Evolutionary conservation across 1,139 yeast genomes (phyloP), one percentile per base, ranked within the genome.

Genomic region (Protomyces pachydermus): DNA sequence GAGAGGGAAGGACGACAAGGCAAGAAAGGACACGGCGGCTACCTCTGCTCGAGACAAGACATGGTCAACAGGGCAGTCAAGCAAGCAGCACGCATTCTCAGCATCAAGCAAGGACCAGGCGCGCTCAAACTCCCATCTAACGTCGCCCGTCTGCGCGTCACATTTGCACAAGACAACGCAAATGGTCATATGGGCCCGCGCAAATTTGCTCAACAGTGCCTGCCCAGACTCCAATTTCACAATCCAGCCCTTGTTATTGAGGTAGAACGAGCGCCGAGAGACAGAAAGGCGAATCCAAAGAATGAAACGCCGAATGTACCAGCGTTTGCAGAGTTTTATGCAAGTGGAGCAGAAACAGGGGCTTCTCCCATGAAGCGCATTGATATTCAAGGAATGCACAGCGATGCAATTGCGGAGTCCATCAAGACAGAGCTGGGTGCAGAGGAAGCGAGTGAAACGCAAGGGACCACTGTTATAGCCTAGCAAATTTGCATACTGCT

Each of bases 131-230:
- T 58, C 8, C 62, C 62, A 1, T 16, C 62, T 3, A 55, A 51
- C 10, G 18, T 38, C 56, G 34, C 42, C 14, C 39, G 56, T 18
- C 56, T 58, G 34, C 56, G 42, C 18, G 34, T 58, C 42, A 14
- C 51, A 8, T 58, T 58, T 34, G 42, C 56, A 14, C 62, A 58
- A 28, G 32, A 51, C 23, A 58, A 58, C 38, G 56, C 62, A 25
- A 58, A 58, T 42, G 62, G 62, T 12, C 62, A 58, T 28, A 58
- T 58, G 62, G 62, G 62, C 12, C 52, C 62, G 3, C 56, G 62
- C n/a, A 58, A 58, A 34, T 58, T 58, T 28, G 46, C 53, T 6
- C 62, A 58, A 35, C 56, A 58, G 42, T 51, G 46, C 32, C 32
- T 58, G n/a, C 62, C 62, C 18, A 25, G 56, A 18, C 42, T 58